Base-by-base conservation (phyloP, 2,329 filamentous ascomycete species). In the Hymenotorrendiella dingleyae region DNA sequence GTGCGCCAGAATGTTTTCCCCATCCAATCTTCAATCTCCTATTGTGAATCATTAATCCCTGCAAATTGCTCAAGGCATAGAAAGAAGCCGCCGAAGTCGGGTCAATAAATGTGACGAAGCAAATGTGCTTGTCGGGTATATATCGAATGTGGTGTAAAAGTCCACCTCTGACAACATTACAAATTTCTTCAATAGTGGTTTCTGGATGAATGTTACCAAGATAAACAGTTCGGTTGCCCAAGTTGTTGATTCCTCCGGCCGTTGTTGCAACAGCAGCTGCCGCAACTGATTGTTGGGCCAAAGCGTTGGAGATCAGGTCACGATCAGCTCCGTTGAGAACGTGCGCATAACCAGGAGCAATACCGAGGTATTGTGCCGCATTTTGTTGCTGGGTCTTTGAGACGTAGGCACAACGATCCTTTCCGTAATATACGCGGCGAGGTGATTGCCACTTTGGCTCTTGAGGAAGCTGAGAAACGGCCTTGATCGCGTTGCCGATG, bases 341-440 rank as follows among this genome's bases (percentile, higher is more conserved):
- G 64, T 97, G 90, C 16, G 93, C 90, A 60, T 97, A 96, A 21
- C 91, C 91, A 27, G 93, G 93, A 16, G 93, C 89, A 58, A 98
- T 98, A 42, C 93, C 93, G 19, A 98, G 77, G 64, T 97, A 98
- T 67, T 98, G 93, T 24, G 93, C 93, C 6, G 93, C 93, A 59
- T 98, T 98, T 68, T 98, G 93, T 70, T 98, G 93, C 68, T 98
- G 93, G 0, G 93, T 98, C 77, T 98, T 98, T 46, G 93, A 98
- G 40, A 98, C 91, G 59, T 98, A 98, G 14, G 93, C 93, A 61
- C 93, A 98, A 49, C 93, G 81, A 64, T 98, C 93, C 72, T 98
- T 98, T 66, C 93, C 93, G 59, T 98, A 98, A 75, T 95, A 97
- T 9, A 98, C 93, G 40, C 93, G 86, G 53, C 89, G 86, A 40